Percentiles rank a stretch among this genome's conserved stretches.
Evolutionary conservation across 192 early-diverging fungal genomes (phyloP).

Genomic region (Coemansia sp.): DNA sequence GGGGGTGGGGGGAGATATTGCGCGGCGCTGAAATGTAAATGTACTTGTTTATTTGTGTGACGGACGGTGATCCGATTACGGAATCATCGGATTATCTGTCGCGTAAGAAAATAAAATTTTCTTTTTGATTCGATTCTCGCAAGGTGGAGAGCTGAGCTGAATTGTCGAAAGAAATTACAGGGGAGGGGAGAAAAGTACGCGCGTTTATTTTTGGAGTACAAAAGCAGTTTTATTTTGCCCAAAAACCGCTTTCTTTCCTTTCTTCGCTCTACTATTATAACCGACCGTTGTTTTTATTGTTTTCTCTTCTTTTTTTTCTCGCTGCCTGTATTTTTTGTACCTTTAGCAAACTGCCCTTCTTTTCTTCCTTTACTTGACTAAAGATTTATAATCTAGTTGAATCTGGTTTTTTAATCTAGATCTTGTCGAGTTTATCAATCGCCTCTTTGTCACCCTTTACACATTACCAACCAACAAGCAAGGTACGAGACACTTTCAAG

Average conservation of each 20-base stretch:
- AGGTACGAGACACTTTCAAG: conserved; percentile 4
- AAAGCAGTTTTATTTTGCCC: no score
- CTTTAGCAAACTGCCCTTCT: background rate
- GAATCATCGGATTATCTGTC: background rate
- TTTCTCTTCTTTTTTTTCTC: conserved; percentile 7
- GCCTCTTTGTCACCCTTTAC: no score
- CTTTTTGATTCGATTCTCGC: no score
- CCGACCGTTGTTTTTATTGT: conserved; percentile 17
- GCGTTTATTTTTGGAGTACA: no score
- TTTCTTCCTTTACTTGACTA: conserved; percentile 3
- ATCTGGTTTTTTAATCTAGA: conserved; percentile 2
- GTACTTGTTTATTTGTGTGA: no score
- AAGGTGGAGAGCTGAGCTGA: no score
- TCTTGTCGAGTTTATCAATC: background rate
- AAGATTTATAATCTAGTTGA: background rate
- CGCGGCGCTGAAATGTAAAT: no score
- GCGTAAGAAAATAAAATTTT: background rate
- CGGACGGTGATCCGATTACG: background rate
- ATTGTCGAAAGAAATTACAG: no score
- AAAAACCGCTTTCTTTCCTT: conserved; percentile 8
- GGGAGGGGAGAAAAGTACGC: no score
- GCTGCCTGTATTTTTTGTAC: conserved; percentile 2
- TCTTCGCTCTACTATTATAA: conserved; percentile 5
- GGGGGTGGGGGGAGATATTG: no score
- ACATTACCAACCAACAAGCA: background rate